These are phyloP conservation scores for Periconia macrospinosa DNA, from an alignment of 2,329 filamentous ascomycete species.

Conservation along the genomic window DNA sequence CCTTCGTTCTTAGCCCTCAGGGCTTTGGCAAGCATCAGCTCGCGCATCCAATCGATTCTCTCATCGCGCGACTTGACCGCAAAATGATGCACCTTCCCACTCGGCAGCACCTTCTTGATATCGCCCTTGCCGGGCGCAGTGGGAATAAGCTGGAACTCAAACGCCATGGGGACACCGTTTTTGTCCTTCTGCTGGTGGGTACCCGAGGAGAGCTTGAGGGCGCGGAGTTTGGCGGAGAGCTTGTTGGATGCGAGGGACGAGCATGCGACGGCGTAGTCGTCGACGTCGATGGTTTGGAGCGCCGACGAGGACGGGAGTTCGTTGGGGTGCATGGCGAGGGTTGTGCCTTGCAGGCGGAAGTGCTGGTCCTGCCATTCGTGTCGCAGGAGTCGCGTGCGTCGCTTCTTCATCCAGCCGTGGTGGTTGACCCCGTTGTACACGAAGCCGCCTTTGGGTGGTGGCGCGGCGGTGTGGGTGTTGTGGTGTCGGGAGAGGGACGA, in stretches of 20 bases:
- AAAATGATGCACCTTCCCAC: slow-evolving; percentile 88
- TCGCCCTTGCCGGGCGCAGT: slow-evolving; percentile 55
- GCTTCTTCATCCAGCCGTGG: slow-evolving; percentile 91
- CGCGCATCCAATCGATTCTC: slow-evolving; percentile 95
- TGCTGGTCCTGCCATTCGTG: slow-evolving; percentile 94
- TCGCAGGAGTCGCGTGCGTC: slow-evolving; percentile 82
- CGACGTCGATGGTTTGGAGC: slow-evolving; percentile 80
- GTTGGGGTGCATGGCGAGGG: slow-evolving; percentile 67
- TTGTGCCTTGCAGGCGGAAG: slow-evolving; percentile 72
- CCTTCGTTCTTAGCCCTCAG: slow-evolving; percentile 81
- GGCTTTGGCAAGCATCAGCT: slow-evolving; percentile 88
- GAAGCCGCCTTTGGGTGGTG: slow-evolving; percentile 41
- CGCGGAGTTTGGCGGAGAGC: slow-evolving; percentile 84
- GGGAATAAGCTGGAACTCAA: slow-evolving; percentile 84
- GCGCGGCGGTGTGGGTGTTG: slow-evolving; percentile 11
- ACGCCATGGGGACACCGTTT: slow-evolving; percentile 64
- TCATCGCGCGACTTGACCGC: slow-evolving; percentile 85
- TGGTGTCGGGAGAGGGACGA: slow-evolving; percentile 17
- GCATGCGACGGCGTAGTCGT: slow-evolving; percentile 87
- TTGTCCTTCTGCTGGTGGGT: slow-evolving; percentile 51
- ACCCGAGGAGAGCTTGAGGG: slow-evolving; percentile 60
- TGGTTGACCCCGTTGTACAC: slow-evolving; percentile 62
- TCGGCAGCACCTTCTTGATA: slow-evolving; percentile 37
- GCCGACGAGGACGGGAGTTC: slow-evolving; percentile 61
- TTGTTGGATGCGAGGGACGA: slow-evolving; percentile 78